Evolutionary conservation across 2,329 filamentous ascomycete species (phyloP).

Genomic region (Aspergillus udagawae): DNA sequence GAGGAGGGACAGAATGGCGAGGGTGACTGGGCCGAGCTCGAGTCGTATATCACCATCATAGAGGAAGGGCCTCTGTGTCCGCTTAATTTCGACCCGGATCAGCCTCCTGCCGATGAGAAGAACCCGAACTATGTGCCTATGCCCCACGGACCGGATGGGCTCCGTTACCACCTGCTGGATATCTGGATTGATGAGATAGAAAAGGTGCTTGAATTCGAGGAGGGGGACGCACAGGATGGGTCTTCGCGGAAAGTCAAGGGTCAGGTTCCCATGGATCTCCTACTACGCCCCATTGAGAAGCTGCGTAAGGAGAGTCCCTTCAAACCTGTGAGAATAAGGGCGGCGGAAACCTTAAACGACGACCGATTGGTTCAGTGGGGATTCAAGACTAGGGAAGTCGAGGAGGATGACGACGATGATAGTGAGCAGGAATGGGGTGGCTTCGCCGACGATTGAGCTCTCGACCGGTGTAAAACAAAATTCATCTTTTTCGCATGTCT

Average conservation of each 20-base stretch:
- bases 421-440: conserved; percentile 63
- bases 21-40: conserved; percentile 30
- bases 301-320: conserved; percentile 53
- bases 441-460: conserved; percentile 51
- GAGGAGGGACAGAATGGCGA: conserved; percentile 15
- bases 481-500: conserved; percentile 9
- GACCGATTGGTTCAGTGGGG: conserved; percentile 65
- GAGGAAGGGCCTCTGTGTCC: conserved; percentile 39
- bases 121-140: conserved; percentile 27
- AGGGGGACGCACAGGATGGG: conserved; percentile 30
- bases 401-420: conserved; percentile 39
- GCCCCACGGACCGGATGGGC: conserved; percentile 69
- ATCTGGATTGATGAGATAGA: conserved; percentile 89
- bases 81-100: conserved; percentile 36
- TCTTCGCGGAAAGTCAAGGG: conserved; percentile 30
- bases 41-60: conserved; percentile 37
- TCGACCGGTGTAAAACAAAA: not conserved
- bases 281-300: conserved; percentile 44
- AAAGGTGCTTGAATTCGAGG: conserved; percentile 55
- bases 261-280: conserved; percentile 36
- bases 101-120: conserved; percentile 23
- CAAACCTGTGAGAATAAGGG: conserved; percentile 68
- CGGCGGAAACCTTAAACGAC: conserved; percentile 68
- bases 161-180: conserved; percentile 83
- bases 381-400: conserved; percentile 36